Evolutionary conservation across 441 rosid genomes (phyloP).

Genomic region (Erodium trifolium): DNA sequence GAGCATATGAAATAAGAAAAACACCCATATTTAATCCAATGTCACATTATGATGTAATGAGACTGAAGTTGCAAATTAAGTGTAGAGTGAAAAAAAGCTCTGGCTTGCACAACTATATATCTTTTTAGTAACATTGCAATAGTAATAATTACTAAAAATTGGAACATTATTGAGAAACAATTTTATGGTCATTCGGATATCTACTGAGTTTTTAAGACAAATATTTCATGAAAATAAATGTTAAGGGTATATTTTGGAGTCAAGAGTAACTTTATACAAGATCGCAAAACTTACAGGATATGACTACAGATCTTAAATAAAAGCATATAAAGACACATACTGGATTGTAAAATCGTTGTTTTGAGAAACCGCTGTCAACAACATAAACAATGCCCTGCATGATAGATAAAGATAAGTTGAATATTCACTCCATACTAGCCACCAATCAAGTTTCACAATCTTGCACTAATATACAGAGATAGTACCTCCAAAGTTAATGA

Average conservation of each 20-base stretch:
- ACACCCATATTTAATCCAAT: neutral
- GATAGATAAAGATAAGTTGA: constrained; percentile 19
- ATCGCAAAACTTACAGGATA: neutral
- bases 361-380: constrained; percentile 90
- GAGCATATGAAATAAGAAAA: constrained; percentile 10
- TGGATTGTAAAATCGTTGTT: constrained; percentile 91
- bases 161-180: neutral
- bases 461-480: constrained; percentile 7
- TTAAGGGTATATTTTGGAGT: constrained; percentile 3
- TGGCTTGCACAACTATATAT: no score
- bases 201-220: neutral
- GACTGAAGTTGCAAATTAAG: no score
- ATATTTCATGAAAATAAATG: neutral
- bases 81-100: neutral
- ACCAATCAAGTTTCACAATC: constrained; percentile 13
- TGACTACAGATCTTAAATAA: neutral
- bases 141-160: neutral
- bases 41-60: neutral
- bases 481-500: constrained; percentile 87
- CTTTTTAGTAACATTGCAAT: no score
- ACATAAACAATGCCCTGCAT: constrained; percentile 89
- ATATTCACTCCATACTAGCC: constrained; percentile 9
- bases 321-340: constrained; percentile 31
- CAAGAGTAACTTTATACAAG: neutral
- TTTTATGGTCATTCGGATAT: neutral